phyloP scores from a whole-genome alignment of 331 rosid genomes.

The Telfairia occidentalis region DNA sequence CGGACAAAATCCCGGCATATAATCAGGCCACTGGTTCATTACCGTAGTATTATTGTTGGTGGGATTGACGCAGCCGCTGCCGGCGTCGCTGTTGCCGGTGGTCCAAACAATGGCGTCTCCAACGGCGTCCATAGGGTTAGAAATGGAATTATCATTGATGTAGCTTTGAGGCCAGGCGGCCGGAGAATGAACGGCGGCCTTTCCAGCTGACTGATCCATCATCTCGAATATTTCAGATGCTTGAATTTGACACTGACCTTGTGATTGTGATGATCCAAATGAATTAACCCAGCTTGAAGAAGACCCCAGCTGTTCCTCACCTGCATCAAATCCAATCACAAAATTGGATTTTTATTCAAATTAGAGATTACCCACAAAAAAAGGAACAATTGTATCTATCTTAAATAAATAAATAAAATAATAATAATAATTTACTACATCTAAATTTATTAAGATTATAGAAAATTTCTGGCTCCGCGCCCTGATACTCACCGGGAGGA shows the following conservation, averaged over 20 bases:
- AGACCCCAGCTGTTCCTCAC: background rate
- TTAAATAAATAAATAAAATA: too few species aligned
- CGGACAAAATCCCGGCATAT: slow-evolving; percentile 1
- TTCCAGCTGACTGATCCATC: background rate
- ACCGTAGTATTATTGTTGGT: background rate
- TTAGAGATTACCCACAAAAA: too few species aligned
- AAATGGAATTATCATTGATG: slow-evolving; percentile 1
- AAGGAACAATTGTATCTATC: too few species aligned
- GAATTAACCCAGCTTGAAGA: slow-evolving; percentile 3
- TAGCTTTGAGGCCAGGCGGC: background rate
- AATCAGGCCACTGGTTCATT: background rate
- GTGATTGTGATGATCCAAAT: slow-evolving; percentile 9
- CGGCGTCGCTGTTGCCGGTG: background rate
- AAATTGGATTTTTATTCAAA: background rate
- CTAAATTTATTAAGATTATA: too few species aligned
- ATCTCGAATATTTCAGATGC: background rate
- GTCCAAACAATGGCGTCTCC: background rate
- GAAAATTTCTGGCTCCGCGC: background rate
- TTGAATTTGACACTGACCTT: background rate
- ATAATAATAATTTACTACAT: too few species aligned
- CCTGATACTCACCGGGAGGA: background rate
- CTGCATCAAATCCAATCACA: background rate
- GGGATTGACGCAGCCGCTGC: background rate
- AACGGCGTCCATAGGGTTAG: background rate
- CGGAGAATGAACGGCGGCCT: background rate